A percentile compares a stretch with the other conserved stretches of the same genome.
phyloP scores from a whole-genome alignment of 805 yeast genomes.

The Priceomyces medius region DNA sequence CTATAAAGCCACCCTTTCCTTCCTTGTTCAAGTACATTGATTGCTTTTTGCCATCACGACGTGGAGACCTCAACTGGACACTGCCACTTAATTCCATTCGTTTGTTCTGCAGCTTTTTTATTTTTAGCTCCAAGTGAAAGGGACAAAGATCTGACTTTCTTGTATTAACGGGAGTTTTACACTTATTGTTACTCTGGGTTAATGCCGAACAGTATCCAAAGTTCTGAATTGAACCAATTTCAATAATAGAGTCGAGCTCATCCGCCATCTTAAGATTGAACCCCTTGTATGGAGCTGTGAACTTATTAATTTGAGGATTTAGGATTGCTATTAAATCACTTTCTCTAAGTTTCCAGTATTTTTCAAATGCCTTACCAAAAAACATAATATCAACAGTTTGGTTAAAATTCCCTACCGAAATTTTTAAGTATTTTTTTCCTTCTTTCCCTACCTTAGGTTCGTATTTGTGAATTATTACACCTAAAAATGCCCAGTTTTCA shows the following conservation, averaged over 20 bases:
- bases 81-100: constrained; percentile 76
- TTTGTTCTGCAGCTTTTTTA: constrained; percentile 51
- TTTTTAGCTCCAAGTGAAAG: constrained; percentile 63
- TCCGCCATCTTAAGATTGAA: constrained; percentile 59
- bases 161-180: constrained; percentile 61
- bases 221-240: constrained; percentile 69
- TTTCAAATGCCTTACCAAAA: constrained; percentile 65
- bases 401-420: constrained; percentile 68
- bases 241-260: constrained; percentile 54
- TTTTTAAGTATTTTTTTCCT: constrained; percentile 51
- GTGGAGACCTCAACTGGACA: constrained; percentile 57
- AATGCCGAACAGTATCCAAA: constrained; percentile 64
- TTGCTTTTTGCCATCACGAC: constrained; percentile 24
- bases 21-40: constrained; percentile 39
- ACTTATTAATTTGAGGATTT: constrained; percentile 53
- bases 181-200: constrained; percentile 48
- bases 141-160: constrained; percentile 59
- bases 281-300: constrained; percentile 16
- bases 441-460: constrained; percentile 41
- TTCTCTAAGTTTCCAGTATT: constrained; percentile 67
- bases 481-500: constrained; percentile 79
- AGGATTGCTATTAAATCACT: constrained; percentile 76
- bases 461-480: constrained; percentile 60
- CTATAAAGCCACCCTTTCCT: constrained; percentile 13
- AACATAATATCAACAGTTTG: constrained; percentile 59